Base-by-base conservation (phyloP, 345 rosid species). In the Ceriops zippeliana region DNA sequence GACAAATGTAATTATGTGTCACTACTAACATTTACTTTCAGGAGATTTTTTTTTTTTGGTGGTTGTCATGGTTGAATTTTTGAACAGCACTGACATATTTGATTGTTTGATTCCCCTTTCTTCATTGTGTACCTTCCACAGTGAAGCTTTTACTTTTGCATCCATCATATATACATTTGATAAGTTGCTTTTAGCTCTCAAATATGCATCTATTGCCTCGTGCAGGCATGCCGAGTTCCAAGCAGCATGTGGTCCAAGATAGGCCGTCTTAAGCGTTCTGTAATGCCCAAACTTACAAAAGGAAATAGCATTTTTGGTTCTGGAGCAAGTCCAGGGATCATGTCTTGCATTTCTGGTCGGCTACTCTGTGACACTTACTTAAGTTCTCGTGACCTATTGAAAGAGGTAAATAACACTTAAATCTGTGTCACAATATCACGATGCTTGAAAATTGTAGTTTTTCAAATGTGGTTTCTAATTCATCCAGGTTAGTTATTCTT, bases 171-270 rank as follows among this genome's bases (percentile, higher is more conserved):
- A 52, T 42, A 52, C 59, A 59, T 54, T 17, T 58, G 4, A 54
- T 64, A 52, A 61, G 65, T 61, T 65, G 19, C 57, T 52, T 35
- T 38, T 69, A 16, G 35, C 47, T 63, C 37, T 61, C 47, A 60
- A 42, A 58, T 38, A 46, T 24, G 52, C 11, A 0, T 24, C 21
- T 54, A 57, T 65, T n/a, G 24, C 52, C 67, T 30, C 57, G 57
- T 77, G 73, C 81, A 95, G 99, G 93, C 86, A 77, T 95, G 99
- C 71, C 85, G 79, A 76, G 99, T 95, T 71, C 83, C 86, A 61
- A 85, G 96, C 83, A 83, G 80, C 81, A 91, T 85, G 89, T 95
- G 99, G 99, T 95, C 99, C 81, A 95, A 90, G 84, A 79, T 95
- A 78, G 99, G 99, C 49, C 96, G 98, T 59, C 92, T 95, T 59